These are phyloP conservation scores for Alnus glutinosa DNA, from an alignment of 306 rosid genomes.

Conservation along the genomic window DNA sequence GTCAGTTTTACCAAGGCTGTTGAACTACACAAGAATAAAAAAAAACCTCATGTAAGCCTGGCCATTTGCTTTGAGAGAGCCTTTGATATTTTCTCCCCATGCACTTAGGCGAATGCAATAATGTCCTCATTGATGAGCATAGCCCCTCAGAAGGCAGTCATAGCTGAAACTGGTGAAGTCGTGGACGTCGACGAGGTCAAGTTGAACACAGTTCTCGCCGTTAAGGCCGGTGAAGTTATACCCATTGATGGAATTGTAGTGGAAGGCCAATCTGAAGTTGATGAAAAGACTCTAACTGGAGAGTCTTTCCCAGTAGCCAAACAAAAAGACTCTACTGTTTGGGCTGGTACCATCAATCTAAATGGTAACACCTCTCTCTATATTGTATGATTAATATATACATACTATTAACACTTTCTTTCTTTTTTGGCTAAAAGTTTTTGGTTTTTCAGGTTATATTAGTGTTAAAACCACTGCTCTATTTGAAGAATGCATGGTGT, in stretches of 20 bases:
- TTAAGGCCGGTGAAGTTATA: constrained; percentile 87
- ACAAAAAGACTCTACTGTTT: constrained; percentile 69
- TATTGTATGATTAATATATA: neutral
- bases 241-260: constrained; percentile 88
- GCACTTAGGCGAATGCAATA: constrained; percentile 75
- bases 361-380: constrained; percentile 52
- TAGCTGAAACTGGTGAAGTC: constrained; percentile 80
- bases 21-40: too few species aligned
- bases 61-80: neutral
- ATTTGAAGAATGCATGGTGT: constrained; percentile 89
- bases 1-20: too few species aligned
- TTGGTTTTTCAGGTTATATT: constrained; percentile 61
- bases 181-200: constrained; percentile 81
- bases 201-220: constrained; percentile 62
- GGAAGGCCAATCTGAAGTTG: constrained; percentile 82
- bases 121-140: constrained; percentile 85
- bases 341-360: constrained; percentile 93
- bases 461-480: constrained; percentile 84
- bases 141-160: constrained; percentile 79
- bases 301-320: constrained; percentile 91
- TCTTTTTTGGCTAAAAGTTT: neutral
- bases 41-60: neutral
- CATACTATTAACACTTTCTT: too few species aligned
- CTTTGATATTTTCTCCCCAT: neutral
- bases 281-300: constrained; percentile 86